Evolutionary conservation across 2,329 filamentous ascomycete species (phyloP), one percentile per base, ranked within the genome.

Genomic region (Juglanconis sp.): DNA sequence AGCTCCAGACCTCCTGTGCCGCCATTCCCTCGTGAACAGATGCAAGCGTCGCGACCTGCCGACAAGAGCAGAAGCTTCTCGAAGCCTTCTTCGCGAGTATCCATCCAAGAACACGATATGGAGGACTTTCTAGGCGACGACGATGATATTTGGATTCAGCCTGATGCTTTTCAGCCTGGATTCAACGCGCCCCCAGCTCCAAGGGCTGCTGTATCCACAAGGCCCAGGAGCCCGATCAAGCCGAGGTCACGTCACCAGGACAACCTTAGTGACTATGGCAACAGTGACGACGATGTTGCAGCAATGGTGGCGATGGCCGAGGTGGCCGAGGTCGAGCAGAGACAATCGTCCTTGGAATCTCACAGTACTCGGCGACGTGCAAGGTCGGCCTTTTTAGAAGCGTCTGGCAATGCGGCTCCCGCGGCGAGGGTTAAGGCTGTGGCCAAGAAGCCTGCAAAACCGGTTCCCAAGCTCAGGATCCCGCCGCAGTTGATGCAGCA

Each of bases 401-500:
- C 77, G 1, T 82, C 81, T 4, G 81, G 80, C 5, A 85, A 84
- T 59, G 67, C 68, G 5, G 65, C 61, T 10, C 65, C 67, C 10
- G 44, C 66, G 8, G 68, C 73, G 5, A 77, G 74, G 52, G 65
- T 72, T 8, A 74, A 68, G 62, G 61, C 67, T 60, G 44, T 64
- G 7, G 67, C 69, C n/a, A 74, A 71, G 53, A 75, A 67, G 11
- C 56, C 57, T 5, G 64, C 66, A 8, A 68, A 68, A 15, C 63
- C 68, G 10, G 69, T 69, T 24, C 63, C 68, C 2, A 75, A 73
- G 56, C 63, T 72, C 0, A 68, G 70, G 0, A 75, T 84, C 31
- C 78, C 81, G 1, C 71, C 79, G 1, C 77, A 82, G 56, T 72
- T 84, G 67, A 88, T 90, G 82, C 80, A 82, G 53, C 81, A 88